Conservation (phyloP, 108 stramenopile species). For the Poteriospumella lacustris region DNA sequence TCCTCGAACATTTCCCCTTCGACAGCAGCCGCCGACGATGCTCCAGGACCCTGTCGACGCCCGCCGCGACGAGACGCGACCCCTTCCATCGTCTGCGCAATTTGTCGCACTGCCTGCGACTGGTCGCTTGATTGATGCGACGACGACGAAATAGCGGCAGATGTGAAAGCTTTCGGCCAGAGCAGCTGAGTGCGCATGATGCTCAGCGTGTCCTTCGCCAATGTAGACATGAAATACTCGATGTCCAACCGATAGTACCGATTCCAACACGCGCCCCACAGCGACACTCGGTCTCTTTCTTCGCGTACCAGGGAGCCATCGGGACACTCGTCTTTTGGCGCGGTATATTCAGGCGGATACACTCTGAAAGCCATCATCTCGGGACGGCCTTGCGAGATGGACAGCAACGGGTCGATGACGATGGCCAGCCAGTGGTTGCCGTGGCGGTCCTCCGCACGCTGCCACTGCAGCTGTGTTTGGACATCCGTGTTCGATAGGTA, state of each 20-base stretch:
- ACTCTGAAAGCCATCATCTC: slow-evolving; percentile 92
- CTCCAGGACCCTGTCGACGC: no score
- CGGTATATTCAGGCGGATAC: slow-evolving; percentile 81
- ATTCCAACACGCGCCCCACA: slow-evolving; percentile 89
- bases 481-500: slow-evolving; percentile 89
- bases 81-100: no score
- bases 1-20: no score
- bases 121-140: no score
- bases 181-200: slow-evolving; percentile 38
- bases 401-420: slow-evolving; percentile 81
- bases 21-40: no score
- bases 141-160: no score
- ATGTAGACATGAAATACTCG: slow-evolving; percentile 70
- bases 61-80: no score
- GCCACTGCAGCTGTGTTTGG: slow-evolving; percentile 88
- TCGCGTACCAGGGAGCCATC: slow-evolving; percentile 69
- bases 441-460: slow-evolving; percentile 84
- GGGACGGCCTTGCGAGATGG: slow-evolving; percentile 60
- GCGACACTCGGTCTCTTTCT: slow-evolving; percentile 54
- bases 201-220: slow-evolving; percentile 55
- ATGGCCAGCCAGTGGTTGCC: slow-evolving; percentile 94
- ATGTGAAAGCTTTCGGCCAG: background rate
- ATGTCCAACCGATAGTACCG: slow-evolving; percentile 82
- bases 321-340: slow-evolving; percentile 68
- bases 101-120: no score